These are phyloP conservation scores for Aleurites moluccanus DNA, from an alignment of 441 rosid species.

Conservation along the genomic window DNA sequence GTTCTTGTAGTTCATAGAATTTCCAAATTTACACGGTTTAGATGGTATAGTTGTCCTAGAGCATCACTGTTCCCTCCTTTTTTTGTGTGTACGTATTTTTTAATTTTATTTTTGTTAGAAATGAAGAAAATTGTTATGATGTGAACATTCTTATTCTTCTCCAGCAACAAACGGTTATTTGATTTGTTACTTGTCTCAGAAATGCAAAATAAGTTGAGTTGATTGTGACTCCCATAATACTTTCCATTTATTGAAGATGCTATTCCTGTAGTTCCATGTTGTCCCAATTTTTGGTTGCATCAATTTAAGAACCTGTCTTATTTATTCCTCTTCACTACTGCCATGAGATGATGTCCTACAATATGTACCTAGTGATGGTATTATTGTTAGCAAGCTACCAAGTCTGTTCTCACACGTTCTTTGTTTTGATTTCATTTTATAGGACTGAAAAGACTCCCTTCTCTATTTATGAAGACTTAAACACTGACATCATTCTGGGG, in stretches of 20 bases:
- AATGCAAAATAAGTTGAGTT: neutral
- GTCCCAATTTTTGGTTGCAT: neutral
- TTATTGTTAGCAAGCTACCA: neutral
- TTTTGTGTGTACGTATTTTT: too few relatives aligned
- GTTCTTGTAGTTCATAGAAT: neutral
- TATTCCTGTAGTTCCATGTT: too few relatives aligned
- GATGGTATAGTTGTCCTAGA: neutral
- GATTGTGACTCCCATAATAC: neutral
- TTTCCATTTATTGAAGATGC: too few relatives aligned
- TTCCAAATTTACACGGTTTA: neutral
- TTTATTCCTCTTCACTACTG: conserved; percentile 28
- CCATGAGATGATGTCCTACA: neutral
- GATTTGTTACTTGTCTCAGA: neutral
- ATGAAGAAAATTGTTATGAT: too few relatives aligned
- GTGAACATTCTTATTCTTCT: too few relatives aligned
- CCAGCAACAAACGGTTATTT: too few relatives aligned
- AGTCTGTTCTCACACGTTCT: neutral
- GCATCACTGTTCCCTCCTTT: too few relatives aligned
- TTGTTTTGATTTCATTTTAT: conserved; percentile 5
- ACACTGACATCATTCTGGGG: conserved; percentile 36
- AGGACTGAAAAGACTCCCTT: conserved; percentile 45
- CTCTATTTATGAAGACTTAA: conserved; percentile 57
- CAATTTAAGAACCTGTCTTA: neutral
- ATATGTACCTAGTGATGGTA: neutral
- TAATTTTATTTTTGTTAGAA: too few relatives aligned